Base-by-base conservation (phyloP, 2,329 filamentous ascomycete genomes). In the Cladophialophora exuberans region DNA sequence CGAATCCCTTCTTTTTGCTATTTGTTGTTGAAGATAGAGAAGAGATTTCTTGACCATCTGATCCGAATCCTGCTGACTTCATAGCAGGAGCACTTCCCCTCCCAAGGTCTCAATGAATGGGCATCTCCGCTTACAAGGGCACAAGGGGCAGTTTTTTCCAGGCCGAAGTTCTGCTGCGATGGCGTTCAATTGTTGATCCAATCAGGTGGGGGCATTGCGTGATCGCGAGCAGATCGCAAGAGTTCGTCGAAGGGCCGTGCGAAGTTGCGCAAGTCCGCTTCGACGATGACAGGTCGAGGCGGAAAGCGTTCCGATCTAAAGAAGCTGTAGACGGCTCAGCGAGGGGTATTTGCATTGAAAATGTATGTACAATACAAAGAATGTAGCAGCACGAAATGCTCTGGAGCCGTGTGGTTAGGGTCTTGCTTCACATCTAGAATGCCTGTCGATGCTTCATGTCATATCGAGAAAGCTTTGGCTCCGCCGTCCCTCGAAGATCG, bases 151-250 rank as follows among this genome's bases (percentile, higher is more conserved):
- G n/a, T 11, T 20, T 6, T 23, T 6, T 17, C 10, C 17, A 23
- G 6, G 13, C 6, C n/a, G 31, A 48, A 13, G 36, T 9, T 23
- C 36, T 35, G 22, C 20, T 11, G 36, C 11, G 57, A 53, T 45
- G 38, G 51, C 36, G 42, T 17, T 6, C 11, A 7, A 28, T 20
- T 30, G 52, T 48, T 61, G 44, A 52, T 56, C 44, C 47, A 55
- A 61, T 61, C 22, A 42, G n/a, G 58, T 48, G 58, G 55, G 41
- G 55, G 42, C n/a, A 61, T 61, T 55, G 58, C 58, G 58, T 61
- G 58, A 56, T 61, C 36, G 45, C 13, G 18, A 15, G n/a, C 15
- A 3, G 13, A 11, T 9, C 38, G 41, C 15, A 38, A 17, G 20
- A 42, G 38, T n/a, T n/a, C n/a, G n/a, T n/a, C n/a, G 20, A 42